Conservation (phyloP, 2,329 filamentous ascomycete genomes). For the Venturia aucupariae region DNA sequence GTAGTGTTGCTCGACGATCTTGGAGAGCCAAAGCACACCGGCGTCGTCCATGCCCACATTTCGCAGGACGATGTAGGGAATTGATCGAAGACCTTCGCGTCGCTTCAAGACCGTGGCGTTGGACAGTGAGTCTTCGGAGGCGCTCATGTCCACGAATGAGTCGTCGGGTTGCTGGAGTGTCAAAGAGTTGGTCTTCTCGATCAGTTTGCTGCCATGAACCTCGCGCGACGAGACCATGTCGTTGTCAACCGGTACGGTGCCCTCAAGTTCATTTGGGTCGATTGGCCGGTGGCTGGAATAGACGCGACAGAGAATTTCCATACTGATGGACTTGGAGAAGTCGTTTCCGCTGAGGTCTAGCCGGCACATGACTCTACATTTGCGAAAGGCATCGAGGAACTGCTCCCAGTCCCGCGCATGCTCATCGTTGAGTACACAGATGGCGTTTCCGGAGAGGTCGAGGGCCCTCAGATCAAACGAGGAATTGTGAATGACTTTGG, state of each 20-base stretch:
- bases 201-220: slow-evolving; percentile 13
- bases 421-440: slow-evolving; percentile 29
- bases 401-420: slow-evolving; percentile 33
- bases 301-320: slow-evolving; percentile 37
- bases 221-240: slow-evolving; percentile 17
- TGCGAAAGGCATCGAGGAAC: slow-evolving; percentile 36
- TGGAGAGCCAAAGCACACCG: slow-evolving; percentile 33
- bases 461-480: slow-evolving; percentile 37
- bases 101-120: slow-evolving; percentile 16
- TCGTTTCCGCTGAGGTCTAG: slow-evolving; percentile 38
- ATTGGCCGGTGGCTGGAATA: slow-evolving; percentile 29
- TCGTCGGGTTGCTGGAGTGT: neutral
- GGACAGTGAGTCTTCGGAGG: neutral
- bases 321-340: slow-evolving; percentile 30
- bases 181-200: slow-evolving; percentile 1
- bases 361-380: slow-evolving; percentile 34
- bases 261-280: slow-evolving; percentile 22
- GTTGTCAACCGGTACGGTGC: slow-evolving; percentile 19
- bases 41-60: slow-evolving; percentile 28
- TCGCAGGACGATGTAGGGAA: slow-evolving; percentile 31
- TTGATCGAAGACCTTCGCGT: slow-evolving; percentile 30
- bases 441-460: slow-evolving; percentile 38
- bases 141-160: neutral
- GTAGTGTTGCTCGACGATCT: slow-evolving; percentile 30
- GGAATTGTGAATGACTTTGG: slow-evolving; percentile 32